Conservation (phyloP, 352 stramenopile genomes). For the Sclerospora graminicola region DNA sequence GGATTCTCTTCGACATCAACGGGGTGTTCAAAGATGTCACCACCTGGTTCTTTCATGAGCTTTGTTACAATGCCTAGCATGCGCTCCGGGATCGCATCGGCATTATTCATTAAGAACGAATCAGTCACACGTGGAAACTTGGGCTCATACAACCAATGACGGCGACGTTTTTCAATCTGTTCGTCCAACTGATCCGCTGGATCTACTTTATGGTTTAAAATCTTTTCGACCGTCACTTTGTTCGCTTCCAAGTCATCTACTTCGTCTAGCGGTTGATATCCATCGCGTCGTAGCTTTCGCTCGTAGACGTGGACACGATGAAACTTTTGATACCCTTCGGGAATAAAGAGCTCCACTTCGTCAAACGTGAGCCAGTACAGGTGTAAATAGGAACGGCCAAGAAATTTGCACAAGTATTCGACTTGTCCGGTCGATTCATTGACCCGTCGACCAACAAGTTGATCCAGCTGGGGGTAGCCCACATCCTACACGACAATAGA, state of each 20-base stretch:
- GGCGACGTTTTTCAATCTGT: slow-evolving; percentile 65
- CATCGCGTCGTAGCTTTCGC: slow-evolving; percentile 67
- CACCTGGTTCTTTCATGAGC: slow-evolving; percentile 70
- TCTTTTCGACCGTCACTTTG: slow-evolving; percentile 83
- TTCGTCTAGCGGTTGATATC: slow-evolving; percentile 78
- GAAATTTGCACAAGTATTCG: slow-evolving; percentile 86
- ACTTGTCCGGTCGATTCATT: slow-evolving; percentile 56
- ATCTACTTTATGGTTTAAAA: slow-evolving; percentile 80
- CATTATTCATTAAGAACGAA: slow-evolving; percentile 73
- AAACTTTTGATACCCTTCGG: slow-evolving; percentile 78
- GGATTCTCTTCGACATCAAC: slow-evolving; percentile 73
- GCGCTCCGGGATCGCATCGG: slow-evolving; percentile 53
- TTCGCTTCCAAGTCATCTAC: slow-evolving; percentile 82
- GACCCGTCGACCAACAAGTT: slow-evolving; percentile 76
- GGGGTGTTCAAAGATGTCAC: slow-evolving; percentile 72
- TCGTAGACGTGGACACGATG: slow-evolving; percentile 81
- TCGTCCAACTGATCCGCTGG: slow-evolving; percentile 73
- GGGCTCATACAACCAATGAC: slow-evolving; percentile 33
- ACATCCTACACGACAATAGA: slow-evolving; percentile 29
- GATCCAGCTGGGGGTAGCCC: slow-evolving; percentile 59
- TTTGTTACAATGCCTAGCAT: slow-evolving; percentile 74
- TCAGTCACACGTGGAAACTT: slow-evolving; percentile 73
- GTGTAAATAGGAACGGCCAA: slow-evolving; percentile 80
- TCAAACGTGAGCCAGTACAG: slow-evolving; percentile 84
- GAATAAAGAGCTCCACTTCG: slow-evolving; percentile 78